Evolutionary conservation across 1,284 basidiomycete species (phyloP), one percentile per base, ranked within the genome.

Genomic region (Moniliella sp.): DNA sequence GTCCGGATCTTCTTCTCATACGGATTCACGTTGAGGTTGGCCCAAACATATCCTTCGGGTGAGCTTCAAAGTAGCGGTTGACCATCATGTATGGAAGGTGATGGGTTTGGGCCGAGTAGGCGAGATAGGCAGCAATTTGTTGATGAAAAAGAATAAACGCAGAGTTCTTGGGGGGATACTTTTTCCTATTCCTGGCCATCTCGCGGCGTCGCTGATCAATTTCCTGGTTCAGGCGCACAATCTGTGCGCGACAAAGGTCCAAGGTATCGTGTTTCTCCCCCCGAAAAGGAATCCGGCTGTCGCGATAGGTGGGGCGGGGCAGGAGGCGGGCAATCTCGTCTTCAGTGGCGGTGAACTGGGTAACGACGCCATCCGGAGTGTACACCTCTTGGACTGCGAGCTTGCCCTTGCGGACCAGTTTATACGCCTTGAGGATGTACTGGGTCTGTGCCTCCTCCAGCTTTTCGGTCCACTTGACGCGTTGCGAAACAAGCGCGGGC

Each of bases 301-400:
- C 67, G 14, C n/a, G n/a, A n/a, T n/a, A n/a, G n/a, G n/a, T n/a
- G n/a, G n/a, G n/a, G n/a, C n/a, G n/a, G n/a, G 86, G 76, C 29
- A 99, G 65, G 3, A 81, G 73, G 14, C 43, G 42, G 9, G 44
- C 45, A 9, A 15, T 79, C 76, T 51, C 78, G 67, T 42, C 94
- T 77, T 46, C 76, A 78, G 42, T 82, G 74, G 55, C 77, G 76
- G 40, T 36, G 72, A 94, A 97, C 62, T 94, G 94, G 56, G 94
- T 84, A n/a, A n/a, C n/a, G n/a, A n/a, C n/a, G n/a, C n/a, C n/a
- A n/a, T n/a, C n/a, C n/a, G n/a, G n/a, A n/a, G n/a, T n/a, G n/a
- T n/a, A n/a, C n/a, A n/a, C n/a, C n/a, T n/a, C n/a, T n/a, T n/a
- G n/a, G n/a, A n/a, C n/a, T n/a, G n/a, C n/a, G n/a, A 40, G 46